These are phyloP conservation scores for Thermoascus crustaceus DNA, from an alignment of 2,329 filamentous ascomycete genomes.

Conservation along the genomic window DNA sequence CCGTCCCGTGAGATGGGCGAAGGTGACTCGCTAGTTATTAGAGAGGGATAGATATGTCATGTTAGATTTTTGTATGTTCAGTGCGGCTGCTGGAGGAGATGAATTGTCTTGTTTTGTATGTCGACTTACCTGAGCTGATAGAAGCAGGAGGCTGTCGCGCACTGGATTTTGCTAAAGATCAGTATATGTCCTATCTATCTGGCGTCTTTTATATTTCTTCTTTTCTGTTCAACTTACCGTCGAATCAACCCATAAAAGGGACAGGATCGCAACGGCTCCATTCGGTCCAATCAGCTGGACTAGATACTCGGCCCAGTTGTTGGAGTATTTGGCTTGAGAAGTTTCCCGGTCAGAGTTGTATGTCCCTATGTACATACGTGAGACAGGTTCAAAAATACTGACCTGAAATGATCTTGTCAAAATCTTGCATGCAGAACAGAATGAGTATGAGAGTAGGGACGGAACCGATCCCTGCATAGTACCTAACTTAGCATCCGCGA, in stretches of 20 bases:
- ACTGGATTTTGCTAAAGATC: not conserved
- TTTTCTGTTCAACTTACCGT: conserved; percentile 24
- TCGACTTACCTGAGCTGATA: not conserved
- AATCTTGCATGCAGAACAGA: conserved; percentile 36
- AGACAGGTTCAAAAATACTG: too few species aligned
- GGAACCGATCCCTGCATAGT: conserved; percentile 30
- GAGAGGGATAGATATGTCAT: conserved; percentile 21
- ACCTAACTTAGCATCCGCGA: not conserved
- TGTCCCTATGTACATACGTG: too few species aligned
- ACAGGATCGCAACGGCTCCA: conserved; percentile 28
- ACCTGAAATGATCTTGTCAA: conserved; percentile 26
- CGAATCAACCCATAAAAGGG: conserved; percentile 31
- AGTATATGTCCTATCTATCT: not conserved
- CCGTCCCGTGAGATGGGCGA: conserved; percentile 33
- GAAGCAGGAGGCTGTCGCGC: not conserved
- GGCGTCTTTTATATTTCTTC: not conserved
- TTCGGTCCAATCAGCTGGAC: conserved; percentile 29
- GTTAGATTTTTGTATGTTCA: not conserved
- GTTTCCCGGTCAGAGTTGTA: too few species aligned
- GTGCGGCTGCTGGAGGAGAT: not conserved
- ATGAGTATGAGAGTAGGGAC: conserved; percentile 32
- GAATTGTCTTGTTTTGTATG: not conserved
- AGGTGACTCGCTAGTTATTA: conserved; percentile 34
- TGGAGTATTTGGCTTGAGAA: conserved; percentile 21
- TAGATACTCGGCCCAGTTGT: conserved; percentile 35